Evolutionary conservation across 192 early-diverging fungal genomes (phyloP).

Genomic region (Ambispora gerdemannii): DNA sequence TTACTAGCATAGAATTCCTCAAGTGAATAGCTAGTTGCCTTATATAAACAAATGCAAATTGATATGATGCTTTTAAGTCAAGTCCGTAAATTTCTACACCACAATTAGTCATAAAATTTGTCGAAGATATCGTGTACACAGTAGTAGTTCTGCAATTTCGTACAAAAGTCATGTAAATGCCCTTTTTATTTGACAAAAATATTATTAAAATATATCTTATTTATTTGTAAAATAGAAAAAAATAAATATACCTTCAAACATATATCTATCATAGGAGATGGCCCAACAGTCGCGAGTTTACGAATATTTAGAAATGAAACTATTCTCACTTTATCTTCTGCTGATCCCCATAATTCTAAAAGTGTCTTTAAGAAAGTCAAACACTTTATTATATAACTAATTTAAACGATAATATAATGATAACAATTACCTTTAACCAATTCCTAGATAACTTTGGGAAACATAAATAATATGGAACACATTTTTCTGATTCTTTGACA

Average conservation of each 20-base stretch:
- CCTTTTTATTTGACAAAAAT: constrained; percentile 57
- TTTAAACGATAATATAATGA: not conserved
- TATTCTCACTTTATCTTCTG: constrained; percentile 60
- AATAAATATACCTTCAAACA: constrained; percentile 34
- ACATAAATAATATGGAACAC: constrained; percentile 73
- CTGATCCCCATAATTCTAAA: constrained; percentile 59
- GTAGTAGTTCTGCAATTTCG: constrained; percentile 73
- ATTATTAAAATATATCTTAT: not conserved
- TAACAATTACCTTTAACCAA: constrained; percentile 64
- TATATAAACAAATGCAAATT: constrained; percentile 89
- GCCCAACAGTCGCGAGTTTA: constrained; percentile 55
- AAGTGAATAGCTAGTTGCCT: constrained; percentile 92
- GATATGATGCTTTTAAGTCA: constrained; percentile 78
- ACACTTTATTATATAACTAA: not conserved
- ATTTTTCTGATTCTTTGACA: constrained; percentile 75
- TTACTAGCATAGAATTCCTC: constrained; percentile 80
- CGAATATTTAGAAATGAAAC: constrained; percentile 82
- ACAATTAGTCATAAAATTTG: constrained; percentile 92
- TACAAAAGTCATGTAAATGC: constrained; percentile 79
- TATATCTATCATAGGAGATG: constrained; percentile 27
- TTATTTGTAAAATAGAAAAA: not conserved
- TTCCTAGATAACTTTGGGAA: constrained; percentile 81
- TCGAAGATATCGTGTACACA: constrained; percentile 72
- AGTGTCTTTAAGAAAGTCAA: constrained; percentile 39
- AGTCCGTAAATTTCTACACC: constrained; percentile 85